Evolutionary conservation across 768 basidiomycete genomes (phyloP).

Genomic region (Cyathus striatus): DNA sequence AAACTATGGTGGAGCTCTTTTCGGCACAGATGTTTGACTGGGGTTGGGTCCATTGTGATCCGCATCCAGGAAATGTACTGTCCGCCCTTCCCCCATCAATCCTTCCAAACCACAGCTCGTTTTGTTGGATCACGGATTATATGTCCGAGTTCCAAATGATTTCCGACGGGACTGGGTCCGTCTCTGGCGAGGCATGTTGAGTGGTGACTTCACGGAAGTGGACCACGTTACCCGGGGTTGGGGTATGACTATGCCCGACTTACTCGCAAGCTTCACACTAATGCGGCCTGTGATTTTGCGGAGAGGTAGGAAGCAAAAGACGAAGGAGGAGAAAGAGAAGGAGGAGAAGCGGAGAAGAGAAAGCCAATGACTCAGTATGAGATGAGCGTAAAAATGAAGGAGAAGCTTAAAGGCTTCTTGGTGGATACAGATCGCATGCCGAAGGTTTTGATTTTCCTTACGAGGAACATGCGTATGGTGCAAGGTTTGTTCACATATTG

Average conservation of each 20-base stretch:
- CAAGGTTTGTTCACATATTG: conserved; percentile 26
- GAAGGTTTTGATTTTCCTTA: conserved; percentile 68
- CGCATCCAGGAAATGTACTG: conserved; percentile 76
- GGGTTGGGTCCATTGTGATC: conserved; percentile 86
- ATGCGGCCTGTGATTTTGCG: conserved; percentile 52
- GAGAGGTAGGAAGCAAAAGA: conserved; percentile 25
- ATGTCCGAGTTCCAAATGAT: conserved; percentile 61
- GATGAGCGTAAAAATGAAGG: conserved; percentile 62
- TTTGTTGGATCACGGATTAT: conserved; percentile 89
- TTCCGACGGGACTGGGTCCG: conserved; percentile 76
- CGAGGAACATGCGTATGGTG: conserved; percentile 73
- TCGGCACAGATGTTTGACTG: conserved; percentile 88
- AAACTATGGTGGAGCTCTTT: conserved; percentile 83
- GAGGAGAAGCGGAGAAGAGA: conserved; percentile 19
- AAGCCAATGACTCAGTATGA: conserved; percentile 59
- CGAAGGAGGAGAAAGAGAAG: conserved; percentile 12
- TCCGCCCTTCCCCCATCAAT: conserved; percentile 50
- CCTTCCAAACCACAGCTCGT: conserved; percentile 58
- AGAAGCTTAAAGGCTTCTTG: conserved; percentile 60
- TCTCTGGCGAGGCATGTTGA: conserved; percentile 67
- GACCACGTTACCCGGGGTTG: conserved; percentile 49
- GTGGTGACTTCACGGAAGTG: conserved; percentile 49
- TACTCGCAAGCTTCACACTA: conserved; percentile 70
- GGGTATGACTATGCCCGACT: conserved; percentile 67
- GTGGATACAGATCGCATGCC: conserved; percentile 75